Conservation (phyloP, 2,329 filamentous ascomycete genomes). For the Paraconiothyrium brasiliense region DNA sequence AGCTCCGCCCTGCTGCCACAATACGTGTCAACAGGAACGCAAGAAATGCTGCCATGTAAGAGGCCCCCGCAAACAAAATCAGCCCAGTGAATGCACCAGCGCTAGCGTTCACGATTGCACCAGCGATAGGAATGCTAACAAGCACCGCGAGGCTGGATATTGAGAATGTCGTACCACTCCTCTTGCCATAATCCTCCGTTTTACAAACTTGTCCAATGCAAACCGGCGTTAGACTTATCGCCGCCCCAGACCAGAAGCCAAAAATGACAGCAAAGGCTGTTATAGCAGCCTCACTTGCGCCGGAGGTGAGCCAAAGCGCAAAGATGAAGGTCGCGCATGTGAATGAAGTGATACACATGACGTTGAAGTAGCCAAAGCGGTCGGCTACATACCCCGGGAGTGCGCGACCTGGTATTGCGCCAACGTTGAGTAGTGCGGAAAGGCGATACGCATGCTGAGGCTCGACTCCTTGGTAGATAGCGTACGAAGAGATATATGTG, state of each 20-base stretch:
- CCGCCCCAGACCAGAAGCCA: slow-evolving; percentile 74
- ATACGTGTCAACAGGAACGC: slow-evolving; percentile 27
- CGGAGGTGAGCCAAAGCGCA: slow-evolving; percentile 63
- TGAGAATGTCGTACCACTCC: slow-evolving; percentile 70
- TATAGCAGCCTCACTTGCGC: slow-evolving; percentile 61
- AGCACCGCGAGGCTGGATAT: slow-evolving; percentile 70
- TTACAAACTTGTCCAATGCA: slow-evolving; percentile 75
- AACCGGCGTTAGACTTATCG: slow-evolving; percentile 69
- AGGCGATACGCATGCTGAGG: slow-evolving; percentile 26
- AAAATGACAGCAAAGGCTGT: slow-evolving; percentile 72
- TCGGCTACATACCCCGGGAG: slow-evolving; percentile 64
- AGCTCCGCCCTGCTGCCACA: slow-evolving; percentile 27
- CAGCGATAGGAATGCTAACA: slow-evolving; percentile 72
- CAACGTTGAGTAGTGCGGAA: slow-evolving; percentile 62
- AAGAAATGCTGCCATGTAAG: slow-evolving; percentile 28
- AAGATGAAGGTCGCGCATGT: slow-evolving; percentile 56
- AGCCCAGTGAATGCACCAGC: slow-evolving; percentile 29
- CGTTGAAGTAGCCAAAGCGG: slow-evolving; percentile 63
- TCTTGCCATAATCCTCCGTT: slow-evolving; percentile 72
- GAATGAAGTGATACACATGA: slow-evolving; percentile 60
- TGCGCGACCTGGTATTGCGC: slow-evolving; percentile 60
- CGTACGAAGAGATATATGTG: slow-evolving; percentile 60
- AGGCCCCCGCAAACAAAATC: slow-evolving; percentile 31
- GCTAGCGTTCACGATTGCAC: slow-evolving; percentile 45
- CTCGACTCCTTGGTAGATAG: slow-evolving; percentile 46